These are phyloP conservation scores for Gynostemma pentaphyllum DNA, from an alignment of 306 rosid genomes.

Conservation along the genomic window DNA sequence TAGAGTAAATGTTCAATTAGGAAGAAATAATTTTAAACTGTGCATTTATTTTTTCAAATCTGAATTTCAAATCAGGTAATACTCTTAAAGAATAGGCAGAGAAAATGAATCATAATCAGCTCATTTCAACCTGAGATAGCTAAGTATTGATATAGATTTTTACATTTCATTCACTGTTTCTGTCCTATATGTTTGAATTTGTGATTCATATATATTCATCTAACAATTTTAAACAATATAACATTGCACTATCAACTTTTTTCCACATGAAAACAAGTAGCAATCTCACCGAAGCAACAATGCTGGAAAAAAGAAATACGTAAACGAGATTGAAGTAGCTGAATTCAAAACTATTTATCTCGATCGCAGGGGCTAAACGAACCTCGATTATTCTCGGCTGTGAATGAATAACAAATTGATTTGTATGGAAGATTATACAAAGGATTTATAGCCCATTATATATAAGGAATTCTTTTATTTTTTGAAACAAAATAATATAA, in stretches of 20 bases:
- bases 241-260: not conserved
- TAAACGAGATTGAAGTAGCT: not conserved
- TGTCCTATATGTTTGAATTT: not conserved
- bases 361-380: not conserved
- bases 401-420: no score
- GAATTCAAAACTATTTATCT: not conserved
- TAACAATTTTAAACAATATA: not conserved
- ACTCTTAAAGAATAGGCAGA: not conserved
- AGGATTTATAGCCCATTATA: no score
- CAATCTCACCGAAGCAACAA: no score
- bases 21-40: not conserved
- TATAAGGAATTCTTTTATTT: no score
- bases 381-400: no score
- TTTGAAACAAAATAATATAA: no score
- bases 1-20: not conserved
- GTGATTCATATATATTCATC: not conserved
- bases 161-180: not conserved
- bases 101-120: not conserved
- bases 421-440: no score
- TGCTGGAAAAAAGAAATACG: not conserved
- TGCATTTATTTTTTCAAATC: not conserved
- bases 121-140: not conserved
- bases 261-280: no score
- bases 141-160: no score
- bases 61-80: not conserved